Conservation (phyloP, 176 grass and related monocot species). For the Tuctoria greenei region DNA sequence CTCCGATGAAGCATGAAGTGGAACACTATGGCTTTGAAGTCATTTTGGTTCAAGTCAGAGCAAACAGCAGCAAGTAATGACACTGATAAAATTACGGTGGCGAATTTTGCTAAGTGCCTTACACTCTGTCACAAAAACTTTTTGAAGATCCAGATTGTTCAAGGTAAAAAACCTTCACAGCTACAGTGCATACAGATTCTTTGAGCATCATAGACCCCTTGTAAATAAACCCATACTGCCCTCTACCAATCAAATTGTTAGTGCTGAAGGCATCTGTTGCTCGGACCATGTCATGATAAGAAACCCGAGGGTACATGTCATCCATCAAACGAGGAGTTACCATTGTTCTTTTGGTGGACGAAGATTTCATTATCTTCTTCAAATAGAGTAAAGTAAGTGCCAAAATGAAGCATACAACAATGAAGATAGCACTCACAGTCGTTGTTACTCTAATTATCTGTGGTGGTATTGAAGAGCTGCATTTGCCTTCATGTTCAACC, state of each 20-base stretch:
- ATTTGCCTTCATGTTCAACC: too few species aligned
- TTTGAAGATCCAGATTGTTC: conserved; percentile 32
- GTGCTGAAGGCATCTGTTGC: conserved; percentile 39
- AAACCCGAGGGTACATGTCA: neutral
- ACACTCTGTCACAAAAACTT: conserved; percentile 47
- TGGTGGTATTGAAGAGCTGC: too few species aligned
- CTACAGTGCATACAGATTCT: neutral
- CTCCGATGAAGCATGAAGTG: conserved; percentile 50
- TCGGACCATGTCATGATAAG: conserved; percentile 31
- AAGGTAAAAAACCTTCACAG: conserved; percentile 44
- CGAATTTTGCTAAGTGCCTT: conserved; percentile 42
- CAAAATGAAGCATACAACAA: neutral
- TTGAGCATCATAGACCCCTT: conserved; percentile 19
- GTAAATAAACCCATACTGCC: conserved; percentile 45
- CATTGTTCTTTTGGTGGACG: neutral
- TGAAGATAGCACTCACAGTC: neutral
- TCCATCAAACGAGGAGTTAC: neutral
- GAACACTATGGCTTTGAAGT: conserved; percentile 52
- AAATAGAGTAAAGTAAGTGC: neutral
- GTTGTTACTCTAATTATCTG: neutral
- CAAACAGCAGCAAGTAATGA: conserved; percentile 42
- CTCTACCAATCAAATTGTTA: conserved; percentile 36
- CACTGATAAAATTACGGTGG: conserved; percentile 43
- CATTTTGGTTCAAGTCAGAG: conserved; percentile 24
- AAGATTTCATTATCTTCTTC: neutral